Conservation (phyloP, 1,284 basidiomycete species). For the Psilocybe mexicana region DNA sequence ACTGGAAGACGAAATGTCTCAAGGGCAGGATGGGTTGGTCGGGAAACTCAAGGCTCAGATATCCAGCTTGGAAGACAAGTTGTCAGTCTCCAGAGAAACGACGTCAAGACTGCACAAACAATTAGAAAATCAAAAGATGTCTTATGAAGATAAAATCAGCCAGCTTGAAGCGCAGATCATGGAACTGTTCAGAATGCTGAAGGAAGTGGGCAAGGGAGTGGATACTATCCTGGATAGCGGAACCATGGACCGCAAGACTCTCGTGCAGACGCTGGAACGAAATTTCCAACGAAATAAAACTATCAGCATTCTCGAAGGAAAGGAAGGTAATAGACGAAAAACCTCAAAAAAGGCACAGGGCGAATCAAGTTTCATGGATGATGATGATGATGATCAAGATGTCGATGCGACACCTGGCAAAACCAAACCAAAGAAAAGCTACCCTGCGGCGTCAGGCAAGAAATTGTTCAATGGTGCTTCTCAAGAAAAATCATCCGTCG, state of each 20-base stretch:
- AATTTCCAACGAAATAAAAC: slow-evolving; percentile 86
- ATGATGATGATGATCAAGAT: slow-evolving; percentile 45
- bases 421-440: slow-evolving; percentile 39
- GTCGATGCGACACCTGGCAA: slow-evolving; percentile 56
- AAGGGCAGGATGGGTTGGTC: slow-evolving; percentile 83
- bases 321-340: slow-evolving; percentile 39
- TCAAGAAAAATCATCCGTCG: slow-evolving; percentile 42
- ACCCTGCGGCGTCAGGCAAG: slow-evolving; percentile 29
- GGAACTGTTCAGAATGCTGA: slow-evolving; percentile 92
- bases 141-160: slow-evolving; percentile 85
- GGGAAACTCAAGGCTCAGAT: slow-evolving; percentile 80
- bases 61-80: slow-evolving; percentile 76
- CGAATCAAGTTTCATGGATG: slow-evolving; percentile 35
- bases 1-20: slow-evolving; percentile 79
- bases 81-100: slow-evolving; percentile 78
- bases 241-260: slow-evolving; percentile 75
- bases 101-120: slow-evolving; percentile 76
- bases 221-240: slow-evolving; percentile 70
- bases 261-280: slow-evolving; percentile 81
- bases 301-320: slow-evolving; percentile 83
- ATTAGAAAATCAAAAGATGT: slow-evolving; percentile 77
- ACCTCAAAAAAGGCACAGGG: slow-evolving; percentile 33
- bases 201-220: slow-evolving; percentile 77
- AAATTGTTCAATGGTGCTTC: slow-evolving; percentile 34
- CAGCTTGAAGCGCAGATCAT: slow-evolving; percentile 92